Evolutionary conservation across 305 asterid species (phyloP).

Genomic region (Withania somnifera): DNA sequence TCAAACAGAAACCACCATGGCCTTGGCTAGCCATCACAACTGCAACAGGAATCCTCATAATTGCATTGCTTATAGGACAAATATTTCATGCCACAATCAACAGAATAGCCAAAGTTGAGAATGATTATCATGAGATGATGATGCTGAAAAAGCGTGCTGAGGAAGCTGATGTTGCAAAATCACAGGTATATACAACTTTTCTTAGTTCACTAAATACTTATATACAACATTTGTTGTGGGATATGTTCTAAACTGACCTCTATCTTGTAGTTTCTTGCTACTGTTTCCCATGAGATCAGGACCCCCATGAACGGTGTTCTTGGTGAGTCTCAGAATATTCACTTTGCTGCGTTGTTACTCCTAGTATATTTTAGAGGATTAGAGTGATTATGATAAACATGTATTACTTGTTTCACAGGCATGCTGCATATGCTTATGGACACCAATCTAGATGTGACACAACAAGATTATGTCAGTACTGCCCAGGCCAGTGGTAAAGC

Average conservation of each 20-base stretch:
- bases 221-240: not conserved
- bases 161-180: constrained; percentile 88
- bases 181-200: constrained; percentile 41
- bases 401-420: constrained; percentile 30
- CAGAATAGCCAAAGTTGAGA: constrained; percentile 79
- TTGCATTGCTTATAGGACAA: constrained; percentile 51
- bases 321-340: constrained; percentile 37
- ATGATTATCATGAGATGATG: constrained; percentile 64
- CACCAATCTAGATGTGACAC: constrained; percentile 84
- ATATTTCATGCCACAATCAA: constrained; percentile 70
- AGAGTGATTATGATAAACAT: not conserved
- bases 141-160: constrained; percentile 76
- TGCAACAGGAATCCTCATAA: constrained; percentile 47
- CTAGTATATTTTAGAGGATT: not conserved
- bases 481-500: constrained; percentile 99
- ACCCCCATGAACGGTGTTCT: constrained; percentile 97
- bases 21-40: constrained; percentile 57
- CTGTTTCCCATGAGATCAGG: constrained; percentile 94
- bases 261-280: constrained; percentile 75
- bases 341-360: not conserved
- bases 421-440: constrained; percentile 98
- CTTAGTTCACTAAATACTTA: not conserved
- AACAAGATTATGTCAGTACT: constrained; percentile 89
- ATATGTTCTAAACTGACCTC: not conserved
- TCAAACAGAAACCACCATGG: constrained; percentile 85